A percentile compares a stretch with the other conserved stretches of the same genome.
These are phyloP conservation scores for Phytophthora melonis DNA, from an alignment of 352 stramenopile genomes.

Conservation along the genomic window DNA sequence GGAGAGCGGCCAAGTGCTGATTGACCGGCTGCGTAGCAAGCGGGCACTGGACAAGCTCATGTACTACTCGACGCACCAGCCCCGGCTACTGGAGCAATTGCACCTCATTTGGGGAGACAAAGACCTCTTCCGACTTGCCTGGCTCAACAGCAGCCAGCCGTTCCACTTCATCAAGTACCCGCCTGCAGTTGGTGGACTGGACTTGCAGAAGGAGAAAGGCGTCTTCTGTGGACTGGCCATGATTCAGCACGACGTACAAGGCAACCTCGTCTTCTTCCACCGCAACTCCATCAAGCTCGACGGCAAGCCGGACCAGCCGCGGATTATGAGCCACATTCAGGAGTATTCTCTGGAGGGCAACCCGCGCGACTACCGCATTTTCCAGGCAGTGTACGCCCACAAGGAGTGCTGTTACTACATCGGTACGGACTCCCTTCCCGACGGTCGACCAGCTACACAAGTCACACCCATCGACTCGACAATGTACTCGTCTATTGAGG, in stretches of 20 bases:
- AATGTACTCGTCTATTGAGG: slow-evolving; percentile 79
- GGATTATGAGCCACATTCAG: slow-evolving; percentile 86
- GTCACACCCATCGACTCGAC: slow-evolving; percentile 77
- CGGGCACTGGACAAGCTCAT: slow-evolving; percentile 86
- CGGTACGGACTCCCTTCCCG: slow-evolving; percentile 65
- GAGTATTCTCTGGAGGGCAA: slow-evolving; percentile 79
- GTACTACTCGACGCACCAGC: slow-evolving; percentile 84
- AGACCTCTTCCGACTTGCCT: slow-evolving; percentile 86
- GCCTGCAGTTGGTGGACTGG: slow-evolving; percentile 76
- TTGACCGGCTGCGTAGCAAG: slow-evolving; percentile 81
- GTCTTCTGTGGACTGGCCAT: slow-evolving; percentile 88
- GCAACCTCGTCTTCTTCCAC: slow-evolving; percentile 89
- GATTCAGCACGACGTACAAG: slow-evolving; percentile 88
- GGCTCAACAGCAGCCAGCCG: slow-evolving; percentile 78
- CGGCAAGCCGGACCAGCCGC: slow-evolving; percentile 69
- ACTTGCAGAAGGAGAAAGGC: slow-evolving; percentile 69
- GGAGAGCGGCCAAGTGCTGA: slow-evolving; percentile 87
- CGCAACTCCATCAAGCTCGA: slow-evolving; percentile 89
- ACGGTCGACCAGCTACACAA: slow-evolving; percentile 75
- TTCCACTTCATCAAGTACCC: slow-evolving; percentile 85
- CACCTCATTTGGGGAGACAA: slow-evolving; percentile 91
- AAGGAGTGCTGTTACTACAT: slow-evolving; percentile 92
- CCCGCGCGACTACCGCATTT: slow-evolving; percentile 82
- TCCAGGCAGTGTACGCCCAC: slow-evolving; percentile 81
- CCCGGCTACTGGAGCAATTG: slow-evolving; percentile 73